Percentiles rank a stretch among this genome's conserved stretches.
These are phyloP conservation scores for Rosellinia necatrix DNA, from an alignment of 2,329 filamentous ascomycete genomes.

Conservation along the genomic window DNA sequence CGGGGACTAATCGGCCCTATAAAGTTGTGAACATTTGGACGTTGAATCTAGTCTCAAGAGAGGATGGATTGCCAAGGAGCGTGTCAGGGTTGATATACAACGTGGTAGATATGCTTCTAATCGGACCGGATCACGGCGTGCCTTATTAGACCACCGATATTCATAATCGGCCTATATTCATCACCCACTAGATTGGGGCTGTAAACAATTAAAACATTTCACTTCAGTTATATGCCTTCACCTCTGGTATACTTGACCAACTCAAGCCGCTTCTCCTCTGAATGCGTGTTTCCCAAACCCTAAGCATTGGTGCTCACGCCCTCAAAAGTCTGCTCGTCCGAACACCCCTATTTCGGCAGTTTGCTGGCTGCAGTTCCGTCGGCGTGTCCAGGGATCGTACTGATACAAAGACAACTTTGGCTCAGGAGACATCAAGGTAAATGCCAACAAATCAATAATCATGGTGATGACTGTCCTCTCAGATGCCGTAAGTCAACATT, in stretches of 20 bases:
- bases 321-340: neutral
- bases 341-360: neutral
- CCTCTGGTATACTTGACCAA: neutral
- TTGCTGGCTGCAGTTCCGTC: neutral
- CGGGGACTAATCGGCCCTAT: no score
- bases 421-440: neutral
- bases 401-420: conserved; percentile 1
- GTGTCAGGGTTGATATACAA: no score
- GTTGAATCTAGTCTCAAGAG: no score
- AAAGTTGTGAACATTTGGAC: no score
- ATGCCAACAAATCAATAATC: neutral
- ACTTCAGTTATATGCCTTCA: neutral
- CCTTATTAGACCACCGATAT: no score
- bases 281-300: neutral
- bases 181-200: no score
- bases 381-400: conserved; percentile 3
- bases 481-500: conserved; percentile 33
- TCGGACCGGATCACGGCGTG: no score
- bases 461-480: conserved; percentile 24
- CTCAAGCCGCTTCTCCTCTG: neutral
- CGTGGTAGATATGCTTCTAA: no score
- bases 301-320: conserved; percentile 9
- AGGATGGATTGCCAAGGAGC: no score
- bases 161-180: no score
- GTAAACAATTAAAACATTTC: neutral